These are phyloP conservation scores for Fusarium anthophilum DNA, from an alignment of 2,329 filamentous ascomycete genomes.

Conservation along the genomic window DNA sequence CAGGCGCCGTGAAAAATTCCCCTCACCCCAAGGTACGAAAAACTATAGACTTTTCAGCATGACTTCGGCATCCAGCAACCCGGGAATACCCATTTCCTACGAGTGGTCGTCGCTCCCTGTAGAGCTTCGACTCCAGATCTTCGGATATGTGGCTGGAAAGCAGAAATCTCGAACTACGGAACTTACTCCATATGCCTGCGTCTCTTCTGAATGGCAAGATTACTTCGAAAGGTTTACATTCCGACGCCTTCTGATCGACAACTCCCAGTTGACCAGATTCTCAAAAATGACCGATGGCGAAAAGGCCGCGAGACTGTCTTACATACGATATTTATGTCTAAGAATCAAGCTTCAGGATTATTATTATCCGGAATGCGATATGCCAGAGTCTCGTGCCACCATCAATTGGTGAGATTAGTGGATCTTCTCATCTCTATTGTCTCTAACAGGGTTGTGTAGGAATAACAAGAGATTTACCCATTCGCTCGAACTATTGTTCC, in stretches of 20 bases:
- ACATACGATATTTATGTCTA: not conserved
- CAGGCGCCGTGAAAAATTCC: not conserved
- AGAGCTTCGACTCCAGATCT: not conserved
- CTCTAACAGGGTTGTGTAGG: accelerated
- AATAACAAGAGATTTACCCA: not conserved
- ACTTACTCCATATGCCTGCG: accelerated
- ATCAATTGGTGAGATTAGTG: not conserved
- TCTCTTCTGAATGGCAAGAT: not conserved
- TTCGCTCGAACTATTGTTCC: accelerated
- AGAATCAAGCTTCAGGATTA: not conserved
- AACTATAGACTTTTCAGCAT: no score
- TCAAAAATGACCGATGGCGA: accelerated
- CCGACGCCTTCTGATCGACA: not conserved
- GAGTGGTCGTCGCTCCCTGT: not conserved
- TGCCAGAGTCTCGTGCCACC: not conserved
- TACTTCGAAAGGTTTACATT: not conserved
- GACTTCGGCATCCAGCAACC: accelerated
- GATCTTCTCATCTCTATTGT: accelerated
- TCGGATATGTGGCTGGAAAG: not conserved
- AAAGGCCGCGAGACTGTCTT: not conserved
- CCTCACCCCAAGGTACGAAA: accelerated
- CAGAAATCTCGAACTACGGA: accelerated
- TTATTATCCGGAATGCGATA: not conserved
- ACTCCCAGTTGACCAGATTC: not conserved
- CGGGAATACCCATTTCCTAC: accelerated